These are phyloP conservation scores for Penicillium nordicum DNA, from an alignment of 2,329 filamentous ascomycete species.

Conservation along the genomic window DNA sequence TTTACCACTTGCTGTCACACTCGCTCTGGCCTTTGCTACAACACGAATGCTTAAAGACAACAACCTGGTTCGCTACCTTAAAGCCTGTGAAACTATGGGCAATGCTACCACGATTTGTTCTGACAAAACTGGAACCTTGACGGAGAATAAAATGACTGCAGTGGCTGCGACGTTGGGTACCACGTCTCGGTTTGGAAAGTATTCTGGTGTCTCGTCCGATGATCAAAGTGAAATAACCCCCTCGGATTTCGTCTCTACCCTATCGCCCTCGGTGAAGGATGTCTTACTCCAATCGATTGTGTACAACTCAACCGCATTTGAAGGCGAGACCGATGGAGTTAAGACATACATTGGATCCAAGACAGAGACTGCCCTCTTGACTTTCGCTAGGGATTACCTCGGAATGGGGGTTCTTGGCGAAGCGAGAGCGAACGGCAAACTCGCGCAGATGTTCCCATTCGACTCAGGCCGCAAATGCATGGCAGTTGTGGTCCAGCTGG, in stretches of 20 bases:
- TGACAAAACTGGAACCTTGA: slow-evolving; percentile 65
- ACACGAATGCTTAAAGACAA: slow-evolving; percentile 63
- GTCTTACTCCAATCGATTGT: slow-evolving; percentile 62
- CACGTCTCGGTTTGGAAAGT: slow-evolving; percentile 44
- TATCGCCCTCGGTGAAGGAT: slow-evolving; percentile 53
- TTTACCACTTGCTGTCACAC: slow-evolving; percentile 58
- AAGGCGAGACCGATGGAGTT: slow-evolving; percentile 60
- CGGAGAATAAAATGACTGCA: slow-evolving; percentile 62
- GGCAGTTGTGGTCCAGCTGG: slow-evolving; percentile 59
- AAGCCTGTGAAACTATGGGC: slow-evolving; percentile 63
- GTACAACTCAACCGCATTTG: slow-evolving; percentile 68
- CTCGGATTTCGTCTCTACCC: slow-evolving; percentile 52
- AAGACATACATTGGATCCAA: slow-evolving; percentile 68
- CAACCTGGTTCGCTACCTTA: slow-evolving; percentile 58
- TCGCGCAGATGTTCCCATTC: slow-evolving; percentile 56
- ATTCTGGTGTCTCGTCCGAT: slow-evolving; percentile 28
- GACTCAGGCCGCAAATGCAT: slow-evolving; percentile 68
- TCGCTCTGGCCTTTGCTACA: slow-evolving; percentile 61
- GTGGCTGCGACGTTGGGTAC: slow-evolving; percentile 56
- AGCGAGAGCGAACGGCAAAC: slow-evolving; percentile 59
- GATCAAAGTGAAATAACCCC: slow-evolving; percentile 50
- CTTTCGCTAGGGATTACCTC: slow-evolving; percentile 63
- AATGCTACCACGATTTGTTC: slow-evolving; percentile 63
- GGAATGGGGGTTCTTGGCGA: slow-evolving; percentile 61
- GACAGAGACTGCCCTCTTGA: slow-evolving; percentile 72